Evolutionary conservation across 1,284 basidiomycete genomes (phyloP).

Genomic region (Sutorius eximius): DNA sequence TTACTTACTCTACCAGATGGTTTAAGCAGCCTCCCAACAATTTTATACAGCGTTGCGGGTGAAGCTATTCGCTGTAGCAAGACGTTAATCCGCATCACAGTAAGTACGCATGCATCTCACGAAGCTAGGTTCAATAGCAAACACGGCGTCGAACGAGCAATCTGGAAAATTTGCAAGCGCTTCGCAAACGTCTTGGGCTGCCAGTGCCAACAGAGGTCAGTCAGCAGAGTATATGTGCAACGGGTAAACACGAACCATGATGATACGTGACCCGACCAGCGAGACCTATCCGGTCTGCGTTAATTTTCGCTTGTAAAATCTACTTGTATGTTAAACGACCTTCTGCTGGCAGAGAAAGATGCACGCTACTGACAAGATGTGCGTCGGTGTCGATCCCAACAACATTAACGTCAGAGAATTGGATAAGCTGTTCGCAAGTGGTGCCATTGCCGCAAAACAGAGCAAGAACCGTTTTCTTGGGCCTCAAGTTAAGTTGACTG

Average conservation of each 20-base stretch:
- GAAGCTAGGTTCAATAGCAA: conserved; percentile 11
- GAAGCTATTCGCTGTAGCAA: conserved; percentile 7
- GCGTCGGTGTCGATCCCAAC: conserved; percentile 13
- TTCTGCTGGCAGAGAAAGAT: neutral
- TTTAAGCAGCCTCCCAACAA: conserved; percentile 11
- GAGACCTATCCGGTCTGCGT: conserved; percentile 6
- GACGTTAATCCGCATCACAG: neutral
- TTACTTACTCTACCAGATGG: conserved; percentile 11
- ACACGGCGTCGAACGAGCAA: conserved; percentile 11
- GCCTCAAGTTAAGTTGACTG: conserved; percentile 10
- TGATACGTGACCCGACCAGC: conserved; percentile 6
- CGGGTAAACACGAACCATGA: neutral
- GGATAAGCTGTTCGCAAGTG: conserved; percentile 8
- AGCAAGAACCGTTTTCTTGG: conserved; percentile 12
- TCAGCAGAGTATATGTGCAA: neutral
- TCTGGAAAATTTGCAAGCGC: conserved; percentile 7
- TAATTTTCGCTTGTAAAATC: conserved; percentile 5
- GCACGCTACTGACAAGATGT: conserved; percentile 4
- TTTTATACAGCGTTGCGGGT: neutral
- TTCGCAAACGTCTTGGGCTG: conserved; percentile 9
- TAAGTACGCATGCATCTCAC: neutral
- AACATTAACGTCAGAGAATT: conserved; percentile 15
- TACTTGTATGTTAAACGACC: neutral
- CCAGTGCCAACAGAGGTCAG: neutral
- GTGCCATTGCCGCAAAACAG: conserved; percentile 14